Evolutionary conservation across 179 eudicot species (phyloP).

Genomic region (Camellia oleifera): DNA sequence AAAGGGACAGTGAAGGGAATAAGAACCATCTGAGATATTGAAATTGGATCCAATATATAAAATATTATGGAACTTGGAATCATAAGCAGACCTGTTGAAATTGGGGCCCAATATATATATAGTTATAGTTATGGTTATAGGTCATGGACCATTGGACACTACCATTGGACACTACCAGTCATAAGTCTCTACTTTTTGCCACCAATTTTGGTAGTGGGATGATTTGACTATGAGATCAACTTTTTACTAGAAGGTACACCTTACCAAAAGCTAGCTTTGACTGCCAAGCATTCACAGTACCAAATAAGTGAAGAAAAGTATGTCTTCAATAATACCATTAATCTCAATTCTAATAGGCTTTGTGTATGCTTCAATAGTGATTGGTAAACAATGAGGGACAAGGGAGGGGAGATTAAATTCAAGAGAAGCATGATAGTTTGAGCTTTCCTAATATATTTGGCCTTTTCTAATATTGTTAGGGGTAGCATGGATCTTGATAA

Average conservation of each 20-base stretch:
- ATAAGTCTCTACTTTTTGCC: constrained; percentile 14
- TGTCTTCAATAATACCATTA: too few relatives aligned
- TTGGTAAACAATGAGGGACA: not conserved
- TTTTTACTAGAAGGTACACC: constrained; percentile 1
- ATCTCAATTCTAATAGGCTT: too few relatives aligned
- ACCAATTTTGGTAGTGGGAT: constrained; percentile 23
- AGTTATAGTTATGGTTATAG: not conserved
- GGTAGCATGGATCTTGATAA: too few relatives aligned
- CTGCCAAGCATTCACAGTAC: too few relatives aligned
- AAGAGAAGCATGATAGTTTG: not conserved
- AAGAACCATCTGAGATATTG: constrained; percentile 14
- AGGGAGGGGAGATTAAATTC: not conserved
- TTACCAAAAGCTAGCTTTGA: too few relatives aligned
- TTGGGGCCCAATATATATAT: not conserved
- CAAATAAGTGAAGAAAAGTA: too few relatives aligned
- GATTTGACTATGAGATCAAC: constrained; percentile 15
- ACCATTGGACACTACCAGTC: too few relatives aligned
- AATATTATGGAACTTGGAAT: not conserved
- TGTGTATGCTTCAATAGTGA: not conserved
- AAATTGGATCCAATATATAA: not conserved
- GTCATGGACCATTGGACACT: not conserved
- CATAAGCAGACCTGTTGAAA: not conserved
- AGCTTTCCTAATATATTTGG: too few relatives aligned
- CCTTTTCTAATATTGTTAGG: too few relatives aligned
- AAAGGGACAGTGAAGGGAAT: constrained; percentile 9